Evolutionary conservation across 345 rosid genomes (phyloP), one percentile per base, ranked within the genome.

Genomic region (Chamaenerion angustifolium): DNA sequence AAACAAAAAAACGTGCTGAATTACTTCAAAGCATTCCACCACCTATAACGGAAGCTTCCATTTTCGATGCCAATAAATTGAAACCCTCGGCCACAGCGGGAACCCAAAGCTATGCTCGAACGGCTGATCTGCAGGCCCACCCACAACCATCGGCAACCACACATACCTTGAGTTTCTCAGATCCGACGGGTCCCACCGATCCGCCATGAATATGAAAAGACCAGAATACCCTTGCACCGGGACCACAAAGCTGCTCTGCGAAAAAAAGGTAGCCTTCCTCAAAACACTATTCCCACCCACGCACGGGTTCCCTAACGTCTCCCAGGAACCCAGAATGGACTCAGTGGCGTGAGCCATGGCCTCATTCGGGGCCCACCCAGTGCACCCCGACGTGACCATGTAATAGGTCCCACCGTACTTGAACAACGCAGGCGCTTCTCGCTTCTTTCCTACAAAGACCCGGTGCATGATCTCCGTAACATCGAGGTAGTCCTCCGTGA

Each of bases 331-430:
- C 93, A 80, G 81, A n/a, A 86, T 61, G 4, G 85, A 80, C 40
- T 78, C 87, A 3, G 95, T 83, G 3, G 85, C 89, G 57, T 92
- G 93, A 16, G 77, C 83, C 41, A 80, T 40, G 0, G 96, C 96
- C 68, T 86, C 93, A 10, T 92, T 92, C 18, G 96, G 95, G n/a
- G 95, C 96, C 98, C 98, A 92, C 40, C 96, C 82, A 4, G 89
- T 70, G 64, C 98, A 92, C 31, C 98, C 87, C 3, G 96, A 92
- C 13, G 85, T 83, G 53, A 86, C 65, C 98, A 87, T 86, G 77
- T 92, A 92, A 45, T 86, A 92, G 46, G 76, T 82, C 13, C 78
- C 79, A 25, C 67, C 68, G 52, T 82, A 67, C 77, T 92, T 92
- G 53, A 92, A 86, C 1, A 92, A 45, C 12, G 96, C 93, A 0